A percentile compares a stretch with the other conserved stretches of the same genome.
These are phyloP conservation scores for Terfezia claveryi DNA, from an alignment of 495 filamentous ascomycete species.

Conservation along the genomic window DNA sequence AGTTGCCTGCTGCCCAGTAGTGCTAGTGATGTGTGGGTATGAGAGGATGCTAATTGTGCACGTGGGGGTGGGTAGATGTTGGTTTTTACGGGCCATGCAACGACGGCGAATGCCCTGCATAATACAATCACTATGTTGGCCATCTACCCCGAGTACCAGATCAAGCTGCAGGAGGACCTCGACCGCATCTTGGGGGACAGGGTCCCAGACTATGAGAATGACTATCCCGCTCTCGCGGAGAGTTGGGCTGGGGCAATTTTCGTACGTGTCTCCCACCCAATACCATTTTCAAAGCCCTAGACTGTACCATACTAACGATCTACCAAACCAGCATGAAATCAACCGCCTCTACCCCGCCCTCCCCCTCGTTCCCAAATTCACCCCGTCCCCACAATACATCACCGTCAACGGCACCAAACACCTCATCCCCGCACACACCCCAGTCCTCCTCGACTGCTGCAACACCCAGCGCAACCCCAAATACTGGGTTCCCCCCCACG, in stretches of 20 bases:
- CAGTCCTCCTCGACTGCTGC: conserved; percentile 16
- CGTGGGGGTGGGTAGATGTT: conserved; percentile 22
- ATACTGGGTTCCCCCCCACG: conserved; percentile 8
- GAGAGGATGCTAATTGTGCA: not conserved
- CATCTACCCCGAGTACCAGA: conserved; percentile 32
- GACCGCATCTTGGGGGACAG: conserved; percentile 31
- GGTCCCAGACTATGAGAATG: conserved; percentile 28
- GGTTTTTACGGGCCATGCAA: conserved; percentile 51
- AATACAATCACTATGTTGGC: conserved; percentile 40
- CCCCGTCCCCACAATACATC: conserved; percentile 16
- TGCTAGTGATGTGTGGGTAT: not conserved
- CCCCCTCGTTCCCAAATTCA: conserved; percentile 23
- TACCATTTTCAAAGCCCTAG: too few species aligned
- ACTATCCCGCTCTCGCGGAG: conserved; percentile 33
- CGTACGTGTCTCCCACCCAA: conserved; percentile 30
- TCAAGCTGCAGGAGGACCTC: conserved; percentile 37
- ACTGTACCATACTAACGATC: not conserved
- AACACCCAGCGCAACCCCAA: conserved; percentile 12
- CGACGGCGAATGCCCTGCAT: conserved; percentile 43
- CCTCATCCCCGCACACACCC: conserved; percentile 17
- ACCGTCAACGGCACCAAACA: conserved; percentile 9
- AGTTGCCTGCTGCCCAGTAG: not conserved
- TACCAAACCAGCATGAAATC: conserved; percentile 24
- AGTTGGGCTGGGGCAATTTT: conserved; percentile 43
- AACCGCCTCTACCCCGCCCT: conserved; percentile 30